Evolutionary conservation across 2,329 filamentous ascomycete genomes (phyloP).

Genomic region (Allantophomopsis cytisporea): DNA sequence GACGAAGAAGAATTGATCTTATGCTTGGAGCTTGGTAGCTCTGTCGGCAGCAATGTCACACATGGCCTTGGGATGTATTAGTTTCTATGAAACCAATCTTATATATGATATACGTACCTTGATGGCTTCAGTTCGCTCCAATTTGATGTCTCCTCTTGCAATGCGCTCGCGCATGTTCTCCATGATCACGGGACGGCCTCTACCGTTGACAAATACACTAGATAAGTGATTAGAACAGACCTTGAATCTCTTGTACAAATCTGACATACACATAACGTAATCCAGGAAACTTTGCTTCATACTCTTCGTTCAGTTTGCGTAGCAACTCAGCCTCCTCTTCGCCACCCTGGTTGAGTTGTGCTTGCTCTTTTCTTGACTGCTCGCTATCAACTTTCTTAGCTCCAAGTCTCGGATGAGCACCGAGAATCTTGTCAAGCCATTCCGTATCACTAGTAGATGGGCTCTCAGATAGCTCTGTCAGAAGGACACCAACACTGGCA

Average conservation of each 20-base stretch:
- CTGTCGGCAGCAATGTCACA: conserved; percentile 79
- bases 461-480: conserved; percentile 44
- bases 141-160: conserved; percentile 45
- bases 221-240: not conserved
- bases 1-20: not conserved
- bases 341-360: conserved; percentile 48
- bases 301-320: conserved; percentile 55
- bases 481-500: conserved; percentile 45
- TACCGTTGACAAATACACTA: conserved; percentile 77
- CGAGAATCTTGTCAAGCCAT: conserved; percentile 59
- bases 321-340: conserved; percentile 43
- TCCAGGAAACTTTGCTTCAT: conserved; percentile 70
- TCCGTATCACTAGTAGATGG: conserved; percentile 32
- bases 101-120: conserved; percentile 33
- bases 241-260: not conserved
- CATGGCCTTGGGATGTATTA: conserved; percentile 50
- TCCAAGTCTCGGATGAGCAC: conserved; percentile 73
- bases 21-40: conserved; percentile 42
- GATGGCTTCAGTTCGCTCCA: conserved; percentile 62
- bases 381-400: conserved; percentile 71
- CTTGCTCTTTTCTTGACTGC: conserved; percentile 72
- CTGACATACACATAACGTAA: conserved; percentile 57
- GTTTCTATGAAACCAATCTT: conserved; percentile 1
- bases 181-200: conserved; percentile 63
- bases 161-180: conserved; percentile 69